Evolutionary conservation across 208 protist genomes (phyloP).

Genomic region (Acanthamoeba sp.): DNA sequence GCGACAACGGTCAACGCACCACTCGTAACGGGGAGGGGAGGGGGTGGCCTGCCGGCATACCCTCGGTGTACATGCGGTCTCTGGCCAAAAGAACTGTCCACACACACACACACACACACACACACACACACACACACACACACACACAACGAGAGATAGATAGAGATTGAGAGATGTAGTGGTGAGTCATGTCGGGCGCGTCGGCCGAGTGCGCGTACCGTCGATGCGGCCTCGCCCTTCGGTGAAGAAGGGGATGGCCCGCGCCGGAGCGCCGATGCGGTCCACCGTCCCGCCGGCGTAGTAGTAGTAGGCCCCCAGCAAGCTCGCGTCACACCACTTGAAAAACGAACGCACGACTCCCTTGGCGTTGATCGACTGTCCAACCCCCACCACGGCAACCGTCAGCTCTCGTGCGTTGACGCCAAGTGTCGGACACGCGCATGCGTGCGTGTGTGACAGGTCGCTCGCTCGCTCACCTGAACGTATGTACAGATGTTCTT

Average conservation of each 20-base stretch:
- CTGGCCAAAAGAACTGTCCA: not conserved
- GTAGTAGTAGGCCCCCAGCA: not conserved
- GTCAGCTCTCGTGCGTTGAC: not conserved
- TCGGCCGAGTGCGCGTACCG: not conserved
- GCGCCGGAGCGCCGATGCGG: not conserved
- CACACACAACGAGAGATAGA: too few species aligned
- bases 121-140: too few species aligned
- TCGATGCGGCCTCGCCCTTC: not conserved
- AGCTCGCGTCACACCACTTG: not conserved
- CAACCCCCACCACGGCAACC: too few species aligned
- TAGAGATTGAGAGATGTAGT: not conserved
- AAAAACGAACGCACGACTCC: not conserved
- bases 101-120: too few species aligned
- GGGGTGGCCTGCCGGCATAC: not conserved
- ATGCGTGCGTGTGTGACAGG: too few species aligned
- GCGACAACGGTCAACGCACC: not conserved
- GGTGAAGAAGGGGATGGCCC: not conserved
- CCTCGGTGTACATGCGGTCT: not conserved
- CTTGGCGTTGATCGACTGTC: not conserved
- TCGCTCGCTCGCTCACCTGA: too few species aligned
- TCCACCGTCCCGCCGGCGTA: not conserved
- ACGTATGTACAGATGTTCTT: conserved; percentile 34
- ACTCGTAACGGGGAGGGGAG: not conserved
- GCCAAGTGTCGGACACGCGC: not conserved
- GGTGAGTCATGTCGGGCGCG: too few species aligned